Percentiles rank a stretch among this genome's conserved stretches.
These are phyloP conservation scores for Phytophthora pini DNA, from an alignment of 352 stramenopile genomes.

Conservation along the genomic window DNA sequence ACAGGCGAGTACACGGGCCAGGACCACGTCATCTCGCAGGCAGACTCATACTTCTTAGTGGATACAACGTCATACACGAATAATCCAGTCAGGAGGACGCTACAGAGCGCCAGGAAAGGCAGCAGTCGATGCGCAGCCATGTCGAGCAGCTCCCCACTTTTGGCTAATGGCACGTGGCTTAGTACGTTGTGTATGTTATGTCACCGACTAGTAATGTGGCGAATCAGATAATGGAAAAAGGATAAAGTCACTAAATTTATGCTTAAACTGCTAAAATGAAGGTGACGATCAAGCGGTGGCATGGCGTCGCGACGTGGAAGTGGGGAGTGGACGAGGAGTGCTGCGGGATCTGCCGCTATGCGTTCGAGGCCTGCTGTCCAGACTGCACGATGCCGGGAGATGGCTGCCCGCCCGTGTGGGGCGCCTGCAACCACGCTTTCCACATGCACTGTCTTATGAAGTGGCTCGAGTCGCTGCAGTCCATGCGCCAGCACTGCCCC, in stretches of 20 bases:
- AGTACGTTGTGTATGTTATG: conserved; percentile 3
- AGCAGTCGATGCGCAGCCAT: conserved; percentile 37
- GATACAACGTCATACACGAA: conserved; percentile 56
- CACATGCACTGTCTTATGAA: conserved; percentile 96
- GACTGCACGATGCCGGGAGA: conserved; percentile 82
- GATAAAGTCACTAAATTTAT: conserved; percentile 30
- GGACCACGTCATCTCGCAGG: conserved; percentile 89
- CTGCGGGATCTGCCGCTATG: conserved; percentile 88
- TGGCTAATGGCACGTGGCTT: too few species aligned
- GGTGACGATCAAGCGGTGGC: conserved; percentile 87
- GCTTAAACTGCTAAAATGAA: conserved; percentile 53
- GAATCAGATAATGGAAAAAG: conserved; percentile 38
- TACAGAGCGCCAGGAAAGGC: conserved; percentile 61
- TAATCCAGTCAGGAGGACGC: conserved; percentile 48
- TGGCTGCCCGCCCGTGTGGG: conserved; percentile 91
- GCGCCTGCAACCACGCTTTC: conserved; percentile 91
- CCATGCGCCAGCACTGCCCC: conserved; percentile 83
- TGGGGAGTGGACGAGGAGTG: conserved; percentile 94
- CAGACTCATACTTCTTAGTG: conserved; percentile 36
- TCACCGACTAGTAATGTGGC: neutral
- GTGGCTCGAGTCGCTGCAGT: conserved; percentile 89
- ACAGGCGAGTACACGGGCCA: conserved; percentile 82
- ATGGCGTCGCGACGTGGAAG: conserved; percentile 90
- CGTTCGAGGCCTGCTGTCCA: conserved; percentile 85
- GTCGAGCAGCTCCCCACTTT: neutral